Percentiles rank a stretch among this genome's conserved stretches.
These are phyloP conservation scores for Cucumis cinereus DNA, from an alignment of 306 rosid genomes.

Conservation along the genomic window DNA sequence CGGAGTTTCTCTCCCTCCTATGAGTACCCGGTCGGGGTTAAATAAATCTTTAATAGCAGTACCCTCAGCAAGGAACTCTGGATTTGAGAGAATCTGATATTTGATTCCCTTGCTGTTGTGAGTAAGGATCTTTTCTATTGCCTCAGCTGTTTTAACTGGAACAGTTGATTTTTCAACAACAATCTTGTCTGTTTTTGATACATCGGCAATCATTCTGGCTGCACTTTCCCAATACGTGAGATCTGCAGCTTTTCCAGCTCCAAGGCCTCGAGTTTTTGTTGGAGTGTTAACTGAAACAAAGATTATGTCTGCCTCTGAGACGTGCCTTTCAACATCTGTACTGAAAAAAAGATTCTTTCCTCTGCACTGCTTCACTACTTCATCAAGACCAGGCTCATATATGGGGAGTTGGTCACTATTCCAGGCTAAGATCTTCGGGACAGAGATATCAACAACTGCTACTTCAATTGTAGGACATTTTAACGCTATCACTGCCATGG, in stretches of 20 bases:
- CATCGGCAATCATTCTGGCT: conserved; percentile 66
- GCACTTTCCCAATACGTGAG: conserved; percentile 86
- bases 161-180: conserved; percentile 88
- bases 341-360: conserved; percentile 71
- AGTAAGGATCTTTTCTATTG: conserved; percentile 49
- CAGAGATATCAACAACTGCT: conserved; percentile 65
- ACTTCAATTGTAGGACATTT: conserved; percentile 66
- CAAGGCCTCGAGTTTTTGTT: conserved; percentile 55
- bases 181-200: conserved; percentile 48
- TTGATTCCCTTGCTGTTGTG: conserved; percentile 50
- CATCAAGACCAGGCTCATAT: conserved; percentile 68
- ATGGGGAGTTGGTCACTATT: conserved; percentile 67
- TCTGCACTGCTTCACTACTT: conserved; percentile 55
- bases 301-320: conserved; percentile 59
- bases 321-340: conserved; percentile 58
- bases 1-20: conserved; percentile 56
- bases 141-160: conserved; percentile 74
- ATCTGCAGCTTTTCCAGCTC: conserved; percentile 82
- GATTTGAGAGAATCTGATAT: conserved; percentile 60
- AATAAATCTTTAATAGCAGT: conserved; percentile 67
- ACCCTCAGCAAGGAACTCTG: conserved; percentile 85
- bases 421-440: conserved; percentile 63
- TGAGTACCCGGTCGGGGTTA: conserved; percentile 56
- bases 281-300: conserved; percentile 77
- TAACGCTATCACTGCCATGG: conserved; percentile 77